A percentile compares a stretch with the other conserved stretches of the same genome.
Evolutionary conservation across 306 rosid species (phyloP).

Genomic region (Trifolium pratense): DNA sequence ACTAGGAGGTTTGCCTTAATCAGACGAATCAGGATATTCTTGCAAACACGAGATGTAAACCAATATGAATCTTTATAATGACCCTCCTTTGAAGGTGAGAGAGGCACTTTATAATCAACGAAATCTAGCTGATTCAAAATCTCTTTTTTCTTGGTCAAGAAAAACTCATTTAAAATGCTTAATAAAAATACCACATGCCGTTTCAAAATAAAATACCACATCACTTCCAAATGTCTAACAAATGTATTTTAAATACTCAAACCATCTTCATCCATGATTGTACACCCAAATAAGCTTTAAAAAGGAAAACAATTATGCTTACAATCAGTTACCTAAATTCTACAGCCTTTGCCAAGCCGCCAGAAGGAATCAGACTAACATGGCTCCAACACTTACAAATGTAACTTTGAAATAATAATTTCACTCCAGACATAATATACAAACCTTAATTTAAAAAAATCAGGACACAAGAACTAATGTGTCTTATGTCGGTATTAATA

Average conservation of each 20-base stretch:
- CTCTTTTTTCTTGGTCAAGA: too few relatives aligned
- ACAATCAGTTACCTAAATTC: conserved; percentile 41
- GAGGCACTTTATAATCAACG: too few relatives aligned
- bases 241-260: neutral
- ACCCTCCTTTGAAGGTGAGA: too few relatives aligned
- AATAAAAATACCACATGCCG: neutral
- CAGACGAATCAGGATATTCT: too few relatives aligned
- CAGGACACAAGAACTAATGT: conserved; percentile 39
- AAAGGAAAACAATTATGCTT: conserved; percentile 43
- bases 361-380: conserved; percentile 34
- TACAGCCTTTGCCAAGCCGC: conserved; percentile 35
- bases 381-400: conserved; percentile 43
- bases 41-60: too few relatives aligned
- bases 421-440: conserved; percentile 52
- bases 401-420: conserved; percentile 41
- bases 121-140: neutral
- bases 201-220: neutral
- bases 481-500: conserved; percentile 51
- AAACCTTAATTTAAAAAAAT: conserved; percentile 42
- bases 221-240: neutral
- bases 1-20: too few relatives aligned
- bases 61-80: too few relatives aligned
- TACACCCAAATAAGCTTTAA: conserved; percentile 7
- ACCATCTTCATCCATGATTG: conserved; percentile 37
- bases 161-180: neutral